Conservation (phyloP, 805 yeast genomes). For the Schizosaccharomyces cryophilus region DNA sequence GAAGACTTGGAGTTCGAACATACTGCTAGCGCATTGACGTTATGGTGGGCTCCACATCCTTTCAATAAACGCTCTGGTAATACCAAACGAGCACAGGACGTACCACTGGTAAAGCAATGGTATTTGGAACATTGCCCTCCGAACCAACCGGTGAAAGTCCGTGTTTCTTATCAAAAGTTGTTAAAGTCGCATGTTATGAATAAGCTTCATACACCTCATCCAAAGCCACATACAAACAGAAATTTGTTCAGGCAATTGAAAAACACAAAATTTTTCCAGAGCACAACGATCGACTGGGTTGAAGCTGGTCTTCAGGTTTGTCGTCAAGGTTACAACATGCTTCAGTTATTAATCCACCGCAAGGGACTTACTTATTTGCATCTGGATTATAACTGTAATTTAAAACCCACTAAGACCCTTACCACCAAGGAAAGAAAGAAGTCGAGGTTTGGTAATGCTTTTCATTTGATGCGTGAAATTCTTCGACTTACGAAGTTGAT, state of each 20-base stretch:
- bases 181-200: conserved; percentile 51
- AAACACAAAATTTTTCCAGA: conserved; percentile 68
- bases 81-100: conserved; percentile 70
- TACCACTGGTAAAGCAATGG: conserved; percentile 63
- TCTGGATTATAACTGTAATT: conserved; percentile 79
- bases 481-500: conserved; percentile 58
- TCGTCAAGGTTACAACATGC: conserved; percentile 81
- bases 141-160: conserved; percentile 44
- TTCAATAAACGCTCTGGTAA: conserved; percentile 51
- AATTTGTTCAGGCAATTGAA: conserved; percentile 40
- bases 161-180: conserved; percentile 75
- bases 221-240: conserved; percentile 25
- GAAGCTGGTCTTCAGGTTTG: conserved; percentile 93
- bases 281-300: conserved; percentile 88
- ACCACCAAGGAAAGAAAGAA: conserved; percentile 91
- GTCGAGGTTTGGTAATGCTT: conserved; percentile 88
- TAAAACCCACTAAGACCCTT: conserved; percentile 86
- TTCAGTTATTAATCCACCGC: conserved; percentile 67
- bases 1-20: conserved; percentile 23
- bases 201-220: conserved; percentile 30
- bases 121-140: conserved; percentile 40
- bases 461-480: conserved; percentile 78
- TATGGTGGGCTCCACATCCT: conserved; percentile 71
- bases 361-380: conserved; percentile 81
- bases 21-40: conserved; percentile 27